A percentile compares a stretch with the other conserved stretches of the same genome.
phyloP scores from a whole-genome alignment of 1,284 basidiomycete genomes.

The Sparassis latifolia region DNA sequence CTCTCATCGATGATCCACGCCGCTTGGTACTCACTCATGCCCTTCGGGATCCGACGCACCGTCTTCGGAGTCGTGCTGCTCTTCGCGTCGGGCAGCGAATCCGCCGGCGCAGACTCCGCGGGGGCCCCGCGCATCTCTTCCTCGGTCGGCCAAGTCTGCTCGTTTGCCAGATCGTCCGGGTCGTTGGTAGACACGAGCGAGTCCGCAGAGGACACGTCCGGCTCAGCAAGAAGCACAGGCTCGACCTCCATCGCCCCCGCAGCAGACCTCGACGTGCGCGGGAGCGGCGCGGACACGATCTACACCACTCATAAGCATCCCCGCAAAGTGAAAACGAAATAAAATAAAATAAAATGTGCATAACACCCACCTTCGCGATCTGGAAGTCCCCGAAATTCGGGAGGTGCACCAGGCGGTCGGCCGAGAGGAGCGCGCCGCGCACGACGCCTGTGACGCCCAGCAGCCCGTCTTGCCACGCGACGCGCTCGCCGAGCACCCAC shows the following conservation, averaged over 20 bases:
- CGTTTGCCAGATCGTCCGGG: constrained; percentile 85
- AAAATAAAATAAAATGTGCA: not conserved
- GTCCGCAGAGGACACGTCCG: constrained; percentile 68
- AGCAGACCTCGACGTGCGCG: constrained; percentile 33
- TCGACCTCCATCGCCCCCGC: constrained; percentile 57
- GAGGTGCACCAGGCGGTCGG: constrained; percentile 85
- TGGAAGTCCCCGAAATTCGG: constrained; percentile 89
- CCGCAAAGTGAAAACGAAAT: not conserved
- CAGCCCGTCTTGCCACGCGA: constrained; percentile 51
- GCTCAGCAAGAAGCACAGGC: constrained; percentile 49
- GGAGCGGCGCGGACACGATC: constrained; percentile 58
- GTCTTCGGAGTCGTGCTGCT: constrained; percentile 65
- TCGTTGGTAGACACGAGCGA: constrained; percentile 86
- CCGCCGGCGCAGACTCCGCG: constrained; percentile 24
- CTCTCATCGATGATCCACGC: constrained; percentile 88
- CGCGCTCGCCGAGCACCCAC: constrained; percentile 73
- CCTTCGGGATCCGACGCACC: constrained; percentile 80
- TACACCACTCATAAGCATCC: constrained; percentile 20
- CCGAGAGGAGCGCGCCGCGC: constrained; percentile 74
- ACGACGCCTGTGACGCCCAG: constrained; percentile 82
- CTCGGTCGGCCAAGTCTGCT: constrained; percentile 99
- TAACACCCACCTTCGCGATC: constrained; percentile 62
- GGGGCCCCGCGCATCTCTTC: constrained; percentile 74
- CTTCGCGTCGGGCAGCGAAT: constrained; percentile 54
- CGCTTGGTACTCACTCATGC: constrained; percentile 91